phyloP scores from a whole-genome alignment of 1,139 yeast species.

The Pichiaceae sp. region DNA sequence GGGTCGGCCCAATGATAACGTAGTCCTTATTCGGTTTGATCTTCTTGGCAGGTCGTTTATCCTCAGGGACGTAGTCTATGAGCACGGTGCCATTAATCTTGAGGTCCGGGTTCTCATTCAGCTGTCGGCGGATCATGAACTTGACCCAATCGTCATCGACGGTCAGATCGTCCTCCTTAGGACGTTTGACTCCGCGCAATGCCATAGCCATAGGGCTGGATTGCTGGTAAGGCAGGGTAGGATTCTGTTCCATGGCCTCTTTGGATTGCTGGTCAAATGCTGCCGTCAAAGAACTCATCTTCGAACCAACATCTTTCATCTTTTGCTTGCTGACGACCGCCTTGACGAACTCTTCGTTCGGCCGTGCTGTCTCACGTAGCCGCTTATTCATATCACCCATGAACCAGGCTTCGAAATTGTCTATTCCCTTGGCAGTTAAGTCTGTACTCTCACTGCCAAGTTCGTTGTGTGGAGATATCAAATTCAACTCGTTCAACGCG shows the following conservation, averaged over 20 bases:
- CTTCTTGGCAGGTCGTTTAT: conserved; percentile 11
- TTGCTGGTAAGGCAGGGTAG: conserved; percentile 16
- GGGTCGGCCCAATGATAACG: conserved; percentile 25
- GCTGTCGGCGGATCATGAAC: conserved; percentile 21
- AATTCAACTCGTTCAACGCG: conserved; percentile 21
- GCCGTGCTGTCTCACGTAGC: conserved; percentile 23
- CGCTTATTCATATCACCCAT: conserved; percentile 20
- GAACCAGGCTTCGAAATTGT: conserved; percentile 24
- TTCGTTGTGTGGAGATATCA: conserved; percentile 21
- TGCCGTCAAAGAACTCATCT: conserved; percentile 23
- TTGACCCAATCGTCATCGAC: conserved; percentile 25
- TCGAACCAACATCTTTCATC: conserved; percentile 15
- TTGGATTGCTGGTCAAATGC: conserved; percentile 21
- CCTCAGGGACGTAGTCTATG: conserved; percentile 19
- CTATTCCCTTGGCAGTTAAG: conserved; percentile 19
- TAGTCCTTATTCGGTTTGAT: conserved; percentile 18
- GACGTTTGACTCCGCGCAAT: conserved; percentile 1
- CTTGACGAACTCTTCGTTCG: conserved; percentile 18
- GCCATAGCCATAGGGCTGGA: not conserved
- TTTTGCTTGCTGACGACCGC: conserved; percentile 14
- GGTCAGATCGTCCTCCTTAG: conserved; percentile 10
- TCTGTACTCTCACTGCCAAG: conserved; percentile 22
- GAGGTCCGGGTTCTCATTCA: conserved; percentile 14
- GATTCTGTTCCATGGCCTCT: conserved; percentile 16
- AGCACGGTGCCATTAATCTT: conserved; percentile 21